Percentiles rank a stretch among this genome's conserved stretches.
Evolutionary conservation across 805 yeast genomes (phyloP).

Genomic region (Zygosaccharomyces rouxii): DNA sequence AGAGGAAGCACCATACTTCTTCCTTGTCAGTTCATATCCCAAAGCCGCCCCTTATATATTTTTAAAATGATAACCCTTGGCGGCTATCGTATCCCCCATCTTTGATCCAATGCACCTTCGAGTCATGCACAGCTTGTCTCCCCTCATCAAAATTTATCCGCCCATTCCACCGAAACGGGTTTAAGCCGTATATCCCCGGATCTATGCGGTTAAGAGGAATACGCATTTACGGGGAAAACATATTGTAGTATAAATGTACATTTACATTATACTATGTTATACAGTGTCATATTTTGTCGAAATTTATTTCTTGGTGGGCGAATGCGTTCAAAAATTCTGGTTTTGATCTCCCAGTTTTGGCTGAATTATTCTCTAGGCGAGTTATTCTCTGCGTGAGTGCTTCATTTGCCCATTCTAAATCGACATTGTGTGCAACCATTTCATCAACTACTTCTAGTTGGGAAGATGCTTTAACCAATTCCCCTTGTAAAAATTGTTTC

Average conservation of each 20-base stretch:
- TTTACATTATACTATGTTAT: neutral
- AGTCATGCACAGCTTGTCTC: neutral
- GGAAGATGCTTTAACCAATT: neutral
- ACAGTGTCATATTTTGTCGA: neutral
- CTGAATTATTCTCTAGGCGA: neutral
- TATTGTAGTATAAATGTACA: neutral
- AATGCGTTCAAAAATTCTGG: neutral
- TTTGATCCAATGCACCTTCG: neutral
- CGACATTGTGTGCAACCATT: neutral
- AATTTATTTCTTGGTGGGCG: neutral
- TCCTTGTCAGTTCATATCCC: neutral
- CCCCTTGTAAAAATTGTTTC: neutral
- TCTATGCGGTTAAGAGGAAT: neutral
- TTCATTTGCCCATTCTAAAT: slow-evolving; percentile 2
- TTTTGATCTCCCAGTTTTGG: neutral
- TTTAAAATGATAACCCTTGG: neutral
- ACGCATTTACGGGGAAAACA: neutral
- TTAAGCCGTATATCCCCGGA: neutral
- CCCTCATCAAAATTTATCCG: neutral
- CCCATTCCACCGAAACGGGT: neutral
- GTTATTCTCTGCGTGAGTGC: neutral
- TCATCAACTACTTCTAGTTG: slow-evolving; percentile 1
- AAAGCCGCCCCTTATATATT: neutral
- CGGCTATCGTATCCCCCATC: neutral
- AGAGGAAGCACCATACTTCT: neutral